Conservation (phyloP, 2,329 filamentous ascomycete genomes). For the Diaporthe caulivora region DNA sequence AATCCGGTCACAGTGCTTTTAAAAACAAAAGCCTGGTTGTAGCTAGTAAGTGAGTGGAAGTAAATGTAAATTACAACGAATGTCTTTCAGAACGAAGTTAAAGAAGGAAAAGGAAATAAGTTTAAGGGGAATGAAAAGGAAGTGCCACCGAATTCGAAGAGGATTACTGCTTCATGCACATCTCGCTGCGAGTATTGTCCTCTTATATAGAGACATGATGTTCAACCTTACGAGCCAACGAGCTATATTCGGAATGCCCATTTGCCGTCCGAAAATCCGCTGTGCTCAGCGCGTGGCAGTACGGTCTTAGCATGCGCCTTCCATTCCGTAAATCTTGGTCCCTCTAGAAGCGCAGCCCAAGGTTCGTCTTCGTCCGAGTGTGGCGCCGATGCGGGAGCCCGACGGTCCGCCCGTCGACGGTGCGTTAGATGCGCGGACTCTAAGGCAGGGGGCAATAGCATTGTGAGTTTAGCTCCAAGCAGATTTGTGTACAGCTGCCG, state of each 20-base stretch:
- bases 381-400: neutral
- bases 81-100: neutral
- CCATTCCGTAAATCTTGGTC: neutral
- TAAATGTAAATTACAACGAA: neutral
- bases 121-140: too few species aligned
- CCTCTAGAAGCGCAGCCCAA: neutral
- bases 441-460: constrained; percentile 28
- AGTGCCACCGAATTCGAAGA: neutral
- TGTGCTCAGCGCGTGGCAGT: neutral
- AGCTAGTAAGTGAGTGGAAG: neutral
- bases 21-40: too few species aligned
- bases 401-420: constrained; percentile 24
- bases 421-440: constrained; percentile 9
- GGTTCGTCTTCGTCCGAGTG: constrained; percentile 7
- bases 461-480: neutral
- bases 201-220: neutral
- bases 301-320: too few species aligned
- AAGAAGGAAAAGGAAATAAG: neutral
- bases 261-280: neutral
- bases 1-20: too few species aligned
- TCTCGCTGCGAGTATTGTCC: neutral
- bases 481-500: neutral
- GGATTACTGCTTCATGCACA: accelerated
- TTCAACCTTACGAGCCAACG: neutral
- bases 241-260: neutral